Evolutionary conservation across 225 moss, liverwort and hornwort species (phyloP).

Genomic region (Pseudoscleropodium purum): DNA sequence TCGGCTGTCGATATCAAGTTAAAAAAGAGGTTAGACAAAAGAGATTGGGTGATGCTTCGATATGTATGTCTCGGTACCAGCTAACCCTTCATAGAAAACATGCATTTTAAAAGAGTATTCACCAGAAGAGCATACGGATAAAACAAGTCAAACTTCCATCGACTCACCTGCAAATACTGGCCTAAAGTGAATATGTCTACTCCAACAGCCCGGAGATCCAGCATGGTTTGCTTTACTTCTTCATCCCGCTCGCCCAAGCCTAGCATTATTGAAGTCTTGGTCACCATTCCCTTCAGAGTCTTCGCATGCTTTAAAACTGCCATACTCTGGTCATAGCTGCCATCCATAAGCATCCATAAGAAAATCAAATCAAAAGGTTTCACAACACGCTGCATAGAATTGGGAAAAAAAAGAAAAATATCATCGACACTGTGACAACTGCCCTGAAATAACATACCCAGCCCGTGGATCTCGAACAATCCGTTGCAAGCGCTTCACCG

Average conservation of each 20-base stretch:
- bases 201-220: constrained; percentile 63
- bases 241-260: constrained; percentile 85
- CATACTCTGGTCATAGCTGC: constrained; percentile 89
- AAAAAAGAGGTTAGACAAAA: not conserved
- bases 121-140: not conserved
- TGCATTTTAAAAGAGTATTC: not conserved
- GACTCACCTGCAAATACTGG: constrained; percentile 77
- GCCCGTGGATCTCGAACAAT: constrained; percentile 89
- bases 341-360: not conserved
- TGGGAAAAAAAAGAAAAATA: not conserved
- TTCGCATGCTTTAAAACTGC: constrained; percentile 80
- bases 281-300: constrained; percentile 76
- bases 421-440: not conserved
- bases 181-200: constrained; percentile 95
- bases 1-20: constrained; percentile 49
- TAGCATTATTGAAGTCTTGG: constrained; percentile 90
- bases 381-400: not conserved
- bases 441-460: constrained; percentile 34
- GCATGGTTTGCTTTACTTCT: constrained; percentile 84
- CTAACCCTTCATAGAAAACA: not conserved
- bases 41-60: not conserved
- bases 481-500: constrained; percentile 78
- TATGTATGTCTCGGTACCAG: not conserved
- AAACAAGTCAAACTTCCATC: not conserved
- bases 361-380: not conserved